phyloP scores from a whole-genome alignment of 768 basidiomycete genomes.

The Naganishia randhawae region DNA sequence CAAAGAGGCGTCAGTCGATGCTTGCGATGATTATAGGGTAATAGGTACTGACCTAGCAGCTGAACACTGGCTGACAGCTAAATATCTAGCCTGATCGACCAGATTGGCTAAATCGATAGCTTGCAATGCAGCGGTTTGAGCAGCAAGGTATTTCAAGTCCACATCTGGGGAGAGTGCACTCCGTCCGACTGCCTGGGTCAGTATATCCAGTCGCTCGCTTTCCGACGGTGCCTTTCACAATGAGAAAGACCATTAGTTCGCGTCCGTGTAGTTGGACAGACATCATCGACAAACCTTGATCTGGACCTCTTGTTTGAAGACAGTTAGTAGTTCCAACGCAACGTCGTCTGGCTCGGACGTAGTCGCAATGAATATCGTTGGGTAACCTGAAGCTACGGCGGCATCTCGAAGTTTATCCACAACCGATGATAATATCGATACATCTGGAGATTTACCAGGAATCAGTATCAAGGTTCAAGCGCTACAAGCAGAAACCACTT shows the following conservation, averaged over 20 bases:
- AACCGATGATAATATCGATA: not conserved
- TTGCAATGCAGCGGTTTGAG: constrained; percentile 85
- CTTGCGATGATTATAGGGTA: not conserved
- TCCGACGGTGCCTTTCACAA: constrained; percentile 72
- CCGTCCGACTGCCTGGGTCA: constrained; percentile 55
- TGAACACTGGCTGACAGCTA: constrained; percentile 49
- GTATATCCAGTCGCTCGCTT: constrained; percentile 63
- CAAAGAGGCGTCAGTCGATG: not conserved
- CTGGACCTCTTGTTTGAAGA: constrained; percentile 79
- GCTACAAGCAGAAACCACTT: not conserved
- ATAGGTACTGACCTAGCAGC: constrained; percentile 53
- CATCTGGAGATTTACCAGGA: constrained; percentile 14
- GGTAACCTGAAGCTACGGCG: constrained; percentile 56
- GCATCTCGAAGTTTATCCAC: not conserved
- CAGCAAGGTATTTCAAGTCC: constrained; percentile 65
- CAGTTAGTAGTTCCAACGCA: constrained; percentile 61
- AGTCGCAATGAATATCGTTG: constrained; percentile 72
- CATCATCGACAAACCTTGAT: constrained; percentile 60
- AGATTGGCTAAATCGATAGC: constrained; percentile 75
- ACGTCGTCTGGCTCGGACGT: constrained; percentile 65
- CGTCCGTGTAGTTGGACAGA: constrained; percentile 1
- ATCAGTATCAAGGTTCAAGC: not conserved
- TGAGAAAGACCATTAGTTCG: not conserved
- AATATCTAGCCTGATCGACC: constrained; percentile 47
- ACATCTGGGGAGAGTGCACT: constrained; percentile 68